Evolutionary conservation across 2,329 filamentous ascomycete species (phyloP), one percentile per base, ranked within the genome.

Genomic region (Elsinoe fawcettii): DNA sequence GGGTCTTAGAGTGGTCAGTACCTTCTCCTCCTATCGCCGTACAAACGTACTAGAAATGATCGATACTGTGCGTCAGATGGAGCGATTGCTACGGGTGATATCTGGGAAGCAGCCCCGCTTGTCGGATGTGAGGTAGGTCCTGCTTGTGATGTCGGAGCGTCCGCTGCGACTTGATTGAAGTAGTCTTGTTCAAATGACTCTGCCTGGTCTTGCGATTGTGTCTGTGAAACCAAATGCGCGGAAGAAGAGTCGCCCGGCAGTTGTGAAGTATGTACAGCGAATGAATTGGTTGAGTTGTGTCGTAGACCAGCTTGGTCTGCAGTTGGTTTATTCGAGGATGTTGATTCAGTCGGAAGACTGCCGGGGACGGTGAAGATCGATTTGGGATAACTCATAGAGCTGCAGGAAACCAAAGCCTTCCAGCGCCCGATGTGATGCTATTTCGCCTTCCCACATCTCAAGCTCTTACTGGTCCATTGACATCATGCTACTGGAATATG

Each of bases 331-430:
- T 12, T 20, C 16, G 16, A 12, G 30, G 47, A 11, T 36, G 18
- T 25, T 11, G 25, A 22, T 18, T 53, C 49, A 37, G 49, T 36
- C 32, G 25, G n/a, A 9, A 36, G 30, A 36, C 56, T 58, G 49
- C 34, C 49, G 37, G 56, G 49, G 18, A 46, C 49, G 11, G 56
- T 46, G 37, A 55, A 46, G 25, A 41, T 58, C 9, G 34, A 46
- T 20, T 51, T 58, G 37, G 44, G 47, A 41, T 51, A 36, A 51
- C 36, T 58, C 56, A 58, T 58, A 37, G 37, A 55, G 46, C 36
- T 53, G 25, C 32, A 37, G 25, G 16, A 23, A 37, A 37, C 14
- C 49, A 25, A 39, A 37, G 49, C 16, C 49, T 53, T 12, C 30
- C 32, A 39, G 34, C 49, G 22, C 49, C 49, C 49, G n/a, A 37